Percentiles rank a stretch among this genome's conserved stretches.
Evolutionary conservation across 805 yeast genomes (phyloP).

Genomic region (Scheffersomyces amazonensis): DNA sequence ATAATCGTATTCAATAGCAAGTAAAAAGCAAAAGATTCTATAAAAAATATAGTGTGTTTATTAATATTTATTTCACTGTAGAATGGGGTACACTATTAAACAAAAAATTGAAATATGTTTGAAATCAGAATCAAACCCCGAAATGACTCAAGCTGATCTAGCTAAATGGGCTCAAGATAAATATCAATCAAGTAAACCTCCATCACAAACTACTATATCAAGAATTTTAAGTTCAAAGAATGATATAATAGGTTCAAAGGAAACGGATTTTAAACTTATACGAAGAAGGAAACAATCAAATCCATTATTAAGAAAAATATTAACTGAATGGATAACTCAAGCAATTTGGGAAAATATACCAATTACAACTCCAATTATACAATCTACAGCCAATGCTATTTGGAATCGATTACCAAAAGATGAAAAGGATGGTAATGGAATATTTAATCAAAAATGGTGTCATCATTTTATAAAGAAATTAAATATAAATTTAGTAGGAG

Average conservation of each 20-base stretch:
- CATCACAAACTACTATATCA: constrained; percentile 67
- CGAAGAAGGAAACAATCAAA: constrained; percentile 55
- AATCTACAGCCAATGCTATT: constrained; percentile 59
- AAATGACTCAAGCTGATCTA: constrained; percentile 63
- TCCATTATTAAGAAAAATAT: constrained; percentile 52
- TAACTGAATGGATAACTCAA: constrained; percentile 69
- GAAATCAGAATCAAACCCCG: constrained; percentile 64
- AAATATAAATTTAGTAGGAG: constrained; percentile 49
- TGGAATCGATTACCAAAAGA: constrained; percentile 58
- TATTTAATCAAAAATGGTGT: constrained; percentile 66
- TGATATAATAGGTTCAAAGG: constrained; percentile 48
- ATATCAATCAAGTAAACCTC: constrained; percentile 51
- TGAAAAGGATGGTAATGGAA: constrained; percentile 60
- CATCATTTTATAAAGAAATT: constrained; percentile 44
- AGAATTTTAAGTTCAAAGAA: constrained; percentile 57
- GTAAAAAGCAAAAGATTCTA: too few relatives aligned
- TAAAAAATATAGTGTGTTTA: too few relatives aligned
- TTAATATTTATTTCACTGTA: background rate
- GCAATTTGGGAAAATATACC: constrained; percentile 67
- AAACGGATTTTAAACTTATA: constrained; percentile 49
- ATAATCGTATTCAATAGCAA: too few relatives aligned
- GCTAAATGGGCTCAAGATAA: constrained; percentile 62
- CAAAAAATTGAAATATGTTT: constrained; percentile 67
- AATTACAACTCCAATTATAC: constrained; percentile 59
- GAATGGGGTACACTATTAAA: constrained; percentile 56